Evolutionary conservation across 2,329 filamentous ascomycete species (phyloP), one percentile per base, ranked within the genome.

Genomic region (Truncatella angustata): DNA sequence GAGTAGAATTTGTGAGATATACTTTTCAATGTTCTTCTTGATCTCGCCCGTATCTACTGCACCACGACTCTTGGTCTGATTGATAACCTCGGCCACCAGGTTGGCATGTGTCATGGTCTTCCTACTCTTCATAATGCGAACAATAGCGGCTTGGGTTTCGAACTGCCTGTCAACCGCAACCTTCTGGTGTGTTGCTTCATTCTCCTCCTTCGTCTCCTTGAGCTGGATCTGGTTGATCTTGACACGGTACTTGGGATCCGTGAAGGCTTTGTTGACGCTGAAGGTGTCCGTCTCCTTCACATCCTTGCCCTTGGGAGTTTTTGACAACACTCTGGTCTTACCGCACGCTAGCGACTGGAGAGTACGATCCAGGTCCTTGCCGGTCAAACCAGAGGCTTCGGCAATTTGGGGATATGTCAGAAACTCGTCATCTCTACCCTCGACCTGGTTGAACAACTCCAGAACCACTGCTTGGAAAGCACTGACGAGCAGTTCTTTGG

Each of bases 151-250:
- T 70, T 99, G 94, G 0, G 92, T 97, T 74, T 99, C 95, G 63
- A 95, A 96, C 65, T 96, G 91, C 47, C 94, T 79, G 66, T 99
- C 94, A 49, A 89, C 88, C 0, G 86, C 87, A 4, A 99, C 90
- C 39, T 91, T 84, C 70, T 96, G 88, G 70, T 97, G 91, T 1
- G 92, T 97, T 62, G 88, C 90, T 70, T 91, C 89, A 73, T 97
- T 97, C 72, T 99, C 94, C 65, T 93, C 88, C 63, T 88, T 89
- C 1, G 94, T 97, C 73, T 99, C 94, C 72, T 94, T 95, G 47
- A 97, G 81, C 72, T 99, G 94, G 61, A 99, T 94, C 72, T 97
- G 93, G 73, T 97, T 99, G 76, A 99, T 97, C 76, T 99, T 99
- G 73, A 99, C 86, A 52, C 91, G 85, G 70, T 90, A 88, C 70